phyloP scores from a whole-genome alignment of 169 alveolate species.

The Eimeria sp. region DNA sequence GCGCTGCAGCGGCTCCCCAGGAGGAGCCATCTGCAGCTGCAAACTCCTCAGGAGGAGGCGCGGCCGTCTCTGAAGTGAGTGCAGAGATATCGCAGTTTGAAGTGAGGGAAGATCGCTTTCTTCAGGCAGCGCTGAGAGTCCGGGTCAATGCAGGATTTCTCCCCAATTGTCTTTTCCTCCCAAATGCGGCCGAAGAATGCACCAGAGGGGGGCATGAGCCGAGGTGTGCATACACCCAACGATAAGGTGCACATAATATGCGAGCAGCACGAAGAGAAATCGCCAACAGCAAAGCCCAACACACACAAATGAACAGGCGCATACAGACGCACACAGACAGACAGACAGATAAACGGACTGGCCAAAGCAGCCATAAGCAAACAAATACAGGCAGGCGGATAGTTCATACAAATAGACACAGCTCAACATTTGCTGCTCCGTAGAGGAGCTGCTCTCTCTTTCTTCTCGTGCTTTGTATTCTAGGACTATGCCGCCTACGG shows the following conservation, averaged over 20 bases:
- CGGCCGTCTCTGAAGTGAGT: not conserved
- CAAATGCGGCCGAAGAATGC: constrained; percentile 18
- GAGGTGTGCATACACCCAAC: not conserved
- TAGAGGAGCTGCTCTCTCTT: no score
- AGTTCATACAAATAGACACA: no score
- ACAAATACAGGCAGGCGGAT: no score
- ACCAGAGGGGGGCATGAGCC: not conserved
- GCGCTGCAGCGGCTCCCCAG: not conserved
- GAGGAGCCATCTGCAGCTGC: not conserved
- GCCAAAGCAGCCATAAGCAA: no score
- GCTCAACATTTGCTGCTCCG: no score
- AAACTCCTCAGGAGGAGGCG: not conserved
- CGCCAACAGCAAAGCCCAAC: no score
- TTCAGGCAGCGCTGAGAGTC: constrained; percentile 28
- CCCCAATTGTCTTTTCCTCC: constrained; percentile 28
- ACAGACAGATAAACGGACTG: no score
- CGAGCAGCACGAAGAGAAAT: not conserved
- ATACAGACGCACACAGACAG: no score
- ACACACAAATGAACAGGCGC: no score
- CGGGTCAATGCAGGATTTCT: not conserved
- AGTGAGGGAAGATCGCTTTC: constrained; percentile 17
- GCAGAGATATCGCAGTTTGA: not conserved
- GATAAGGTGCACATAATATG: not conserved
- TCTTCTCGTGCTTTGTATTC: no score
- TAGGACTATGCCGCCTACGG: no score